Percentiles rank a stretch among this genome's conserved stretches.
phyloP scores from a whole-genome alignment of 2,329 filamentous ascomycete species.

The Colletotrichum gigasporum region DNA sequence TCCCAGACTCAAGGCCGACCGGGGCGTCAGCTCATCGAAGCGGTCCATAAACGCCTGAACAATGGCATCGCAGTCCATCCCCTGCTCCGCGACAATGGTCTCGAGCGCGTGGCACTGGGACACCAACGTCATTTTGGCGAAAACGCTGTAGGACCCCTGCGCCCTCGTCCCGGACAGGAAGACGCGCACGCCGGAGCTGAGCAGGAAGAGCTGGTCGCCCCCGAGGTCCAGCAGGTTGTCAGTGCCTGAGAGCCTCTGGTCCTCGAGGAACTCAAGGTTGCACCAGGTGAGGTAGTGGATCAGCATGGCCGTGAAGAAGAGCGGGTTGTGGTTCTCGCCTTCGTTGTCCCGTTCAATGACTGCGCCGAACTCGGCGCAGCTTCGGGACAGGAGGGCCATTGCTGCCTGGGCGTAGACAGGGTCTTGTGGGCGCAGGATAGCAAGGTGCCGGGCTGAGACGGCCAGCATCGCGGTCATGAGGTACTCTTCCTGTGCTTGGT shows the following conservation, averaged over 20 bases:
- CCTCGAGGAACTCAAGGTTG: conserved; percentile 38
- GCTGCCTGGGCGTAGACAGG: conserved; percentile 35
- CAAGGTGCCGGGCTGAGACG: conserved; percentile 36
- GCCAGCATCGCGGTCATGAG: conserved; percentile 39
- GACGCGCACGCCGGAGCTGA: conserved; percentile 38
- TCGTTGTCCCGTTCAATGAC: conserved; percentile 27
- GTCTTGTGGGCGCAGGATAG: conserved; percentile 22
- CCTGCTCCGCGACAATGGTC: conserved; percentile 29
- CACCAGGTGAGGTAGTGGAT: conserved; percentile 43
- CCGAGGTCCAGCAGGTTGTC: conserved; percentile 34
- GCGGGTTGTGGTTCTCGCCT: conserved; percentile 1
- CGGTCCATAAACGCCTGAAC: conserved; percentile 33
- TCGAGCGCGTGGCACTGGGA: conserved; percentile 35
- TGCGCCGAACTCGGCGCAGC: conserved; percentile 36
- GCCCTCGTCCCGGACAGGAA: conserved; percentile 7
- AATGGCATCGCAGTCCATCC: conserved; percentile 30
- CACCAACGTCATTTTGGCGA: conserved; percentile 25
- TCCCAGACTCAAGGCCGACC: neutral
- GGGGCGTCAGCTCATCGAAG: conserved; percentile 34
- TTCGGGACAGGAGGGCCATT: conserved; percentile 34
- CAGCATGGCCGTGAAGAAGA: conserved; percentile 38
- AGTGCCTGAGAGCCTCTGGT: neutral
- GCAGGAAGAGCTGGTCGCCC: conserved; percentile 39
- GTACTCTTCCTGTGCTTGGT: conserved; percentile 36
- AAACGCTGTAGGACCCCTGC: conserved; percentile 32